Evolutionary conservation across 495 filamentous ascomycete genomes (phyloP).

Genomic region (Echria macrotheca): DNA sequence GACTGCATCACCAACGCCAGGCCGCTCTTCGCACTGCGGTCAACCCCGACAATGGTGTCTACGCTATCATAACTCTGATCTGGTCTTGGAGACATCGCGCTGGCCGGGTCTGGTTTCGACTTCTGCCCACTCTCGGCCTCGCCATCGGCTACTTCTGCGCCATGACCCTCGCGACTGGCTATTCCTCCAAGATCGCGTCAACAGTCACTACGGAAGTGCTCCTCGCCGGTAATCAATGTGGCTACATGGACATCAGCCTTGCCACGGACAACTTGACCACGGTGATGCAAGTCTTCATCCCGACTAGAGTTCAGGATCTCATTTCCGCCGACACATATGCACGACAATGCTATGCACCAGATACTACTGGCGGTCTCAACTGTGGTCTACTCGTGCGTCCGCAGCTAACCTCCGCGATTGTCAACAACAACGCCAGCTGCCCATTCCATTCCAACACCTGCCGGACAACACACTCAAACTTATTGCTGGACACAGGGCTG

Average conservation of each 20-base stretch:
- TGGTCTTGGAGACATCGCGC: neutral
- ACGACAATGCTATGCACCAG: conserved; percentile 13
- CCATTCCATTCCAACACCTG: conserved; percentile 14
- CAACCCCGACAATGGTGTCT: neutral
- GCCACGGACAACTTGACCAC: neutral
- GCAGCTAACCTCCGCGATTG: neutral
- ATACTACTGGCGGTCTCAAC: neutral
- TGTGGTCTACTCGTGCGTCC: neutral
- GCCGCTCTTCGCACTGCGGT: conserved; percentile 6
- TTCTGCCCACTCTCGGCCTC: neutral
- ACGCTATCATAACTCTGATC: neutral
- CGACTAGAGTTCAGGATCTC: neutral
- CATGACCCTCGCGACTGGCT: conserved; percentile 6
- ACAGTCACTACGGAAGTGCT: conserved; percentile 6
- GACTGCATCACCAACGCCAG: conserved; percentile 16
- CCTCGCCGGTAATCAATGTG: neutral
- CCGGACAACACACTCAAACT: neutral
- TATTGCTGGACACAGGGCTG: conserved; percentile 16
- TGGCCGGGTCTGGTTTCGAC: neutral
- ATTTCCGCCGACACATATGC: conserved; percentile 11
- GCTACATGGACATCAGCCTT: neutral
- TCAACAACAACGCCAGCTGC: conserved; percentile 9
- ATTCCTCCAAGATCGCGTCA: conserved; percentile 9
- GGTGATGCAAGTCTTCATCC: neutral
- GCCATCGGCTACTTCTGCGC: neutral